Evolutionary conservation across 2,329 filamentous ascomycete genomes (phyloP), one percentile per base, ranked within the genome.

Genomic region (Verruconis gallopava): DNA sequence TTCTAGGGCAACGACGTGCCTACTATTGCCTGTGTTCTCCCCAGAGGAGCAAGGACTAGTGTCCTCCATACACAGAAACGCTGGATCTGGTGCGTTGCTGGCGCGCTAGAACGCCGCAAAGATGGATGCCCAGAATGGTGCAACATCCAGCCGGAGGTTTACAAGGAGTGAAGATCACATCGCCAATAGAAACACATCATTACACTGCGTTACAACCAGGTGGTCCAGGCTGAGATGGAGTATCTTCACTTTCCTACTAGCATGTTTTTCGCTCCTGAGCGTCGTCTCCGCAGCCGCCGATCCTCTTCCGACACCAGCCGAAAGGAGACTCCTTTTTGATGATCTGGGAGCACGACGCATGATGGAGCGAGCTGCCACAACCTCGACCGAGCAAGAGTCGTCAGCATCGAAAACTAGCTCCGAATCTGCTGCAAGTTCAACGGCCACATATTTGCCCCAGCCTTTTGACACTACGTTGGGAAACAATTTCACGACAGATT

Each of bases 401-500:
- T 21, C 17, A 13, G 14, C 28, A 6, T 21, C 42, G 3, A 25
- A 21, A 17, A 43, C 32, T 6, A 36, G 34, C 34, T 36, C 34
- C 9, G 11, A 9, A 11, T 6, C 34, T 15, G 11, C 14, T 30
- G 9, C 25, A 30, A 30, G 25, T n/a, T 9, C 25, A 30, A 43
- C 3, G 21, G 12, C 21, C 15, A 40, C 40, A 5, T 6, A 21
- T 38, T 42, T 69, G 13, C 66, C 67, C 3, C 49, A 51, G 18
- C 60, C 67, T 14, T 69, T 69, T 50, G 67, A 70, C 47, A 62
- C 65, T 18, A 64, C 59, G 33, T 51, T 71, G 15, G 65, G 65
- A 14, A 69, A 64, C 54, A 73, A 72, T 53, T 71, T 71, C 54
- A 72, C 69, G 6, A 56, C 56, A 22, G 41, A 53, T 9, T 33